Percentiles rank a stretch among this genome's conserved stretches.
Conservation (phyloP, 768 basidiomycete genomes). For the Kwoniella sp. region DNA sequence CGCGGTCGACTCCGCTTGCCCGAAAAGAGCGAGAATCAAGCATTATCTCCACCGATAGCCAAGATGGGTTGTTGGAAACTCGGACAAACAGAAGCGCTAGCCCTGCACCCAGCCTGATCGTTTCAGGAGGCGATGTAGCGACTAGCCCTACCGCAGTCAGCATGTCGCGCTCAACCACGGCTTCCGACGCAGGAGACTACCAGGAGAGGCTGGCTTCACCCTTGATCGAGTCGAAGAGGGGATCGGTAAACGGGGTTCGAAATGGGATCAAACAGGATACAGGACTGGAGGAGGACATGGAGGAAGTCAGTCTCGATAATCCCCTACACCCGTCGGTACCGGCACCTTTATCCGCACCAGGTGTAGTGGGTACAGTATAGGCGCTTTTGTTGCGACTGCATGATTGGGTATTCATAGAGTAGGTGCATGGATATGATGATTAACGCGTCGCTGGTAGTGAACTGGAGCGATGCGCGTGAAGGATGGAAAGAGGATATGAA, state of each 20-base stretch:
- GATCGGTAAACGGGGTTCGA: neutral
- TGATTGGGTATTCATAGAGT: too few species aligned
- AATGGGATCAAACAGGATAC: neutral
- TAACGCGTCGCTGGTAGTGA: neutral
- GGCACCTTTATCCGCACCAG: neutral
- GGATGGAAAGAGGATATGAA: too few species aligned
- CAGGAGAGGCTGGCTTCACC: conserved; percentile 10
- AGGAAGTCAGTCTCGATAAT: conserved; percentile 36
- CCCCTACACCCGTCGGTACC: neutral
- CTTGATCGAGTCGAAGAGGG: neutral
- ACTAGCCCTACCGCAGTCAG: conserved; percentile 14
- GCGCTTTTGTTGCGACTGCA: neutral
- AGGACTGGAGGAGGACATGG: conserved; percentile 40
- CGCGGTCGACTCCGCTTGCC: neutral
- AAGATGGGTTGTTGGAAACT: conserved; percentile 37
- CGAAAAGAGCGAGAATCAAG: conserved; percentile 37
- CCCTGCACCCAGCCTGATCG: neutral
- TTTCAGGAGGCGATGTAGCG: neutral
- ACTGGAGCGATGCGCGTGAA: too few species aligned
- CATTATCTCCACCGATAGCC: conserved; percentile 28
- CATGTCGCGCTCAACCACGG: conserved; percentile 3
- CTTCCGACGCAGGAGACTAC: neutral
- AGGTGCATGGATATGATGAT: neutral
- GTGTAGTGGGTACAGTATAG: neutral
- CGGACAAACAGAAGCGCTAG: conserved; percentile 10